Percentiles rank a stretch among this genome's conserved stretches.
These are phyloP conservation scores for Mycena chlorophos DNA, from an alignment of 768 basidiomycete species.

Conservation along the genomic window DNA sequence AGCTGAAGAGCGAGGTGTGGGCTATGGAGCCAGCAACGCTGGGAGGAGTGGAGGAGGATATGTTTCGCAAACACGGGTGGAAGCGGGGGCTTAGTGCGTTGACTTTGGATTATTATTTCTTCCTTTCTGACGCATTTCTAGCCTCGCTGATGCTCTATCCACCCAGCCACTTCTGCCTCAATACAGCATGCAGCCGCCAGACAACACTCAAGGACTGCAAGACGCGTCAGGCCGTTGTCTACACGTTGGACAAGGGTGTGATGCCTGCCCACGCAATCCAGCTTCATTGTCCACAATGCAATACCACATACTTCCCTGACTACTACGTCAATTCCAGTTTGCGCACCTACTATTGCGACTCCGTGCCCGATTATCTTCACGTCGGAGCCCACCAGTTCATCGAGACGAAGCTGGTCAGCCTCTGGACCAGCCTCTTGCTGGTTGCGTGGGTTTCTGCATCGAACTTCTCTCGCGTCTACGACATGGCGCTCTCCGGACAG, in stretches of 20 bases:
- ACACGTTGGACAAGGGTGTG: conserved; percentile 20
- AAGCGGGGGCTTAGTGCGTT: conserved; percentile 5
- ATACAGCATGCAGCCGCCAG: background rate
- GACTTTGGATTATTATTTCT: background rate
- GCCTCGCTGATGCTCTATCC: conserved; percentile 5
- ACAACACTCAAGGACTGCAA: conserved; percentile 23
- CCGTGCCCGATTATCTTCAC: conserved; percentile 24
- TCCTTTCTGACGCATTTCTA: background rate
- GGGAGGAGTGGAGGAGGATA: conserved; percentile 3
- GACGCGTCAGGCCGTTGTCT: conserved; percentile 20
- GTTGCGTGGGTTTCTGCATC: conserved; percentile 7
- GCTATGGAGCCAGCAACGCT: background rate
- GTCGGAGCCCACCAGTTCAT: conserved; percentile 31
- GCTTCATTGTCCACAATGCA: conserved; percentile 25
- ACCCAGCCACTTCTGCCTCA: background rate
- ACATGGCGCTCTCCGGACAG: conserved; percentile 18
- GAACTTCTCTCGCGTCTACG: conserved; percentile 11
- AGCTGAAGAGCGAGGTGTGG: conserved; percentile 4
- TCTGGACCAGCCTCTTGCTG: conserved; percentile 24
- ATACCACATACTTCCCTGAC: conserved; percentile 26
- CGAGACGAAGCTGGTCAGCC: conserved; percentile 15
- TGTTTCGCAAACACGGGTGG: conserved; percentile 8
- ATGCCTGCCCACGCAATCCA: conserved; percentile 26
- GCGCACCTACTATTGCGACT: conserved; percentile 23
- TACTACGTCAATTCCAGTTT: conserved; percentile 18